Evolutionary conservation across 2,329 filamentous ascomycete species (phyloP), one percentile per base, ranked within the genome.

Genomic region (Sarocladium kiliense): DNA sequence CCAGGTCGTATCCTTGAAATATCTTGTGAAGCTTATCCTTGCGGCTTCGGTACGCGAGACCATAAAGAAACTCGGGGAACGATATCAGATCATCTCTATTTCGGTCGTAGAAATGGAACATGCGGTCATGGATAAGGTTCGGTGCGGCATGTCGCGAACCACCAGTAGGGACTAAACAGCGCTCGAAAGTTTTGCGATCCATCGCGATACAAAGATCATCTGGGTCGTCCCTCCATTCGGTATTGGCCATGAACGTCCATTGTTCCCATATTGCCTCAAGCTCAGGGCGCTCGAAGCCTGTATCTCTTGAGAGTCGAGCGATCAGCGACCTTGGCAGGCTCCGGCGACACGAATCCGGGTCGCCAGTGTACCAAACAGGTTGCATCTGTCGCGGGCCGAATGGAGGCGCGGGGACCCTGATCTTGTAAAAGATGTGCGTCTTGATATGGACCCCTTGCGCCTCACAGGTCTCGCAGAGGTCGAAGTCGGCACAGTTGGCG

Each of bases 361-460:
- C 89, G 42, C 92, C 92, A 1, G 91, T 89, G 67, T 96, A 97
- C 84, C 88, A 94, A 1, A 91, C 84, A 6, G 88, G 86, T 63
- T 91, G 87, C 65, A 87, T 88, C 68, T 93, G 87, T 53, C 89
- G 84, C 2, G 89, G 86, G 2, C 88, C 88, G 56, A 96, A 85
- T 27, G 91, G 88, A 0, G 92, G 91, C 1, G 91, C 88, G 1
- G 94, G 94, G 11, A 97, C 87, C 55, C 87, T 87, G 65, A 99
- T 89, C 70, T 97, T 97, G 78, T 95, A 96, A 72, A 99, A 97
- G 45, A 97, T 83, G 70, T 99, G 94, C 1, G 91, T 96, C 69
- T 93, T 95, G 65, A 82, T 85, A 66, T 96, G 93, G 2, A 86
- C 72, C 21, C 83, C 82, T 62, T 86, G 83, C 4, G 89, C 83